Evolutionary conservation across 805 yeast genomes (phyloP).

Genomic region (Ogataea pilisensis): DNA sequence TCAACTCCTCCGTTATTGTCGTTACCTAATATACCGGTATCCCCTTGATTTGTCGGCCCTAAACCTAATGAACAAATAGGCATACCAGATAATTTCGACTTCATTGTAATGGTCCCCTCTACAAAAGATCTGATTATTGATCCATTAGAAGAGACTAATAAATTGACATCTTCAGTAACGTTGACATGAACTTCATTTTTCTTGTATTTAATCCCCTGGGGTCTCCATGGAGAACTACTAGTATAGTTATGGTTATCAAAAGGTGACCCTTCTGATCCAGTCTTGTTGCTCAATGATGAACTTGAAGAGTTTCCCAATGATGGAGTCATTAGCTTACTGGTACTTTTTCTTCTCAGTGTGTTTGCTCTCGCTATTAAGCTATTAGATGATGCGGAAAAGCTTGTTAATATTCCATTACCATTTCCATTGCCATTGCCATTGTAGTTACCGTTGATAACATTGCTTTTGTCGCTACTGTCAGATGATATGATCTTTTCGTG

Average conservation of each 20-base stretch:
- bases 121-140: conserved; percentile 65
- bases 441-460: not conserved
- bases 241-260: conserved; percentile 6
- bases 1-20: conserved; percentile 3
- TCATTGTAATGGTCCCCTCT: conserved; percentile 70
- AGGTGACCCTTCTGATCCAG: conserved; percentile 8
- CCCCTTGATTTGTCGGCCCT: conserved; percentile 26
- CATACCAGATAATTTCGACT: conserved; percentile 72
- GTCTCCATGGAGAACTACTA: conserved; percentile 58
- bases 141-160: conserved; percentile 63
- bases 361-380: conserved; percentile 19
- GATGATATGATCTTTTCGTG: not conserved
- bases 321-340: conserved; percentile 2
- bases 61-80: conserved; percentile 82
- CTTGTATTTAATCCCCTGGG: conserved; percentile 66
- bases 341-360: conserved; percentile 18
- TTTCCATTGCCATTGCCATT: not conserved
- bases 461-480: not conserved
- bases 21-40: conserved; percentile 32
- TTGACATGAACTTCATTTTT: conserved; percentile 77
- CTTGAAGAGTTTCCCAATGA: not conserved
- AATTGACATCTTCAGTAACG: conserved; percentile 69
- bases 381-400: conserved; percentile 8
- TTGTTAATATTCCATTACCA: conserved; percentile 1
- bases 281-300: not conserved